A percentile compares a stretch with the other conserved stretches of the same genome.
Evolutionary conservation across 495 filamentous ascomycete genomes (phyloP).

Genomic region (Penicillium bovifimosum): DNA sequence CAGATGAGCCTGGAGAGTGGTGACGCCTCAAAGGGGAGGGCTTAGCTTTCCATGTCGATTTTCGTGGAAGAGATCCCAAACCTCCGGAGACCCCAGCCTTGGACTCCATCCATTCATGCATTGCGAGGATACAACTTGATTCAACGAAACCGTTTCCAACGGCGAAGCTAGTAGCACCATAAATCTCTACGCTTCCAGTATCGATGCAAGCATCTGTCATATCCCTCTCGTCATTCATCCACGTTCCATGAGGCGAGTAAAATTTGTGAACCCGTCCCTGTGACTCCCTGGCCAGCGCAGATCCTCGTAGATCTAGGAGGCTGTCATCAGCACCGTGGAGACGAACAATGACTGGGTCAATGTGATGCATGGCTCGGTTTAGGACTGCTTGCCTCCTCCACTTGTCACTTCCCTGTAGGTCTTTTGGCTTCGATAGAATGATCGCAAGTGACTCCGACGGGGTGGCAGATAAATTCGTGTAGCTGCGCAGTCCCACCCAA

Average conservation of each 20-base stretch:
- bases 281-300: slow-evolving; percentile 12
- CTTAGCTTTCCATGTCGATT: neutral
- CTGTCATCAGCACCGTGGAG: neutral
- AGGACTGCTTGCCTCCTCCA: slow-evolving; percentile 12
- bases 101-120: neutral
- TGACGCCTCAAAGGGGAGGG: neutral
- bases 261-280: slow-evolving; percentile 18
- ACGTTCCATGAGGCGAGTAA: slow-evolving; percentile 25
- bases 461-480: slow-evolving; percentile 17
- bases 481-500: slow-evolving; percentile 18
- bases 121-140: neutral
- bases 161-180: neutral
- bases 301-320: slow-evolving; percentile 3
- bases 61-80: neutral
- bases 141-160: slow-evolving; percentile 20
- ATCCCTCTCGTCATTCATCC: slow-evolving; percentile 9
- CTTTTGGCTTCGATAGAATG: slow-evolving; percentile 17
- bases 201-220: neutral
- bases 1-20: neutral
- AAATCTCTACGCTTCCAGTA: neutral
- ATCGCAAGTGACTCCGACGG: slow-evolving; percentile 31
- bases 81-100: neutral
- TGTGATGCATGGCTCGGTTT: slow-evolving; percentile 7
- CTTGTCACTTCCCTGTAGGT: neutral
- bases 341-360: slow-evolving; percentile 27